Conservation (phyloP, 2,329 filamentous ascomycete species). For the Phoma sp. region DNA sequence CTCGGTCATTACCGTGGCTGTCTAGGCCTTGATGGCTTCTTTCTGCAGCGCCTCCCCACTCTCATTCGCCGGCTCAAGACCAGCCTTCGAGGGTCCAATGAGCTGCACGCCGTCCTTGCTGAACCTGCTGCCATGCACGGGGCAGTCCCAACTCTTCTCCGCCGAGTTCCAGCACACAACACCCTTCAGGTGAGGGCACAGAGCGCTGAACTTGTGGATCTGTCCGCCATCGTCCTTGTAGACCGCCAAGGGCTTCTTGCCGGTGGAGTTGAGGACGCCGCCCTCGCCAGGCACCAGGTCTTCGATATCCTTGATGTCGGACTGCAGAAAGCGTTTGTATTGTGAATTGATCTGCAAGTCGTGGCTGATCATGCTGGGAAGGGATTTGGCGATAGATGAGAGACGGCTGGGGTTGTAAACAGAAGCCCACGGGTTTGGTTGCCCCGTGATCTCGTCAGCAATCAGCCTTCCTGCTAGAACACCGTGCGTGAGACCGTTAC, state of each 20-base stretch:
- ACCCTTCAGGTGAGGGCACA: conserved; percentile 64
- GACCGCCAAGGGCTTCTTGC: conserved; percentile 58
- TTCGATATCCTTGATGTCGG: conserved; percentile 64
- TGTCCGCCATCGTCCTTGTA: conserved; percentile 64
- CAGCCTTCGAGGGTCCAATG: conserved; percentile 50
- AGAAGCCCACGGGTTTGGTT: conserved; percentile 57
- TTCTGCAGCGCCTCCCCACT: conserved; percentile 32
- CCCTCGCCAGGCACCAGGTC: conserved; percentile 59
- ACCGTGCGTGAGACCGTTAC: conserved; percentile 64
- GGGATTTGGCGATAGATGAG: conserved; percentile 53
- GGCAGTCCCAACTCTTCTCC: conserved; percentile 56
- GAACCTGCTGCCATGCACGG: conserved; percentile 54
- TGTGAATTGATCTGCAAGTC: conserved; percentile 63
- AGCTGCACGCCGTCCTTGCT: conserved; percentile 52
- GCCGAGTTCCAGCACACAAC: conserved; percentile 63
- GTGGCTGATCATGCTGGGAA: conserved; percentile 56
- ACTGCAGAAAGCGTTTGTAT: conserved; percentile 62
- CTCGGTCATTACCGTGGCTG: neutral
- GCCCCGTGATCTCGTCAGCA: conserved; percentile 60
- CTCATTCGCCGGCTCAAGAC: conserved; percentile 43
- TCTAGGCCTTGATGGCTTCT: conserved; percentile 17
- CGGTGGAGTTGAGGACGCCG: conserved; percentile 59
- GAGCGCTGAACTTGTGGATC: conserved; percentile 58
- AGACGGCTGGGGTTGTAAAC: conserved; percentile 61
- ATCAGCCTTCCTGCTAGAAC: conserved; percentile 61